Conservation (phyloP, 2,329 filamentous ascomycete species). For the Beauveria scarabaeidicola region DNA sequence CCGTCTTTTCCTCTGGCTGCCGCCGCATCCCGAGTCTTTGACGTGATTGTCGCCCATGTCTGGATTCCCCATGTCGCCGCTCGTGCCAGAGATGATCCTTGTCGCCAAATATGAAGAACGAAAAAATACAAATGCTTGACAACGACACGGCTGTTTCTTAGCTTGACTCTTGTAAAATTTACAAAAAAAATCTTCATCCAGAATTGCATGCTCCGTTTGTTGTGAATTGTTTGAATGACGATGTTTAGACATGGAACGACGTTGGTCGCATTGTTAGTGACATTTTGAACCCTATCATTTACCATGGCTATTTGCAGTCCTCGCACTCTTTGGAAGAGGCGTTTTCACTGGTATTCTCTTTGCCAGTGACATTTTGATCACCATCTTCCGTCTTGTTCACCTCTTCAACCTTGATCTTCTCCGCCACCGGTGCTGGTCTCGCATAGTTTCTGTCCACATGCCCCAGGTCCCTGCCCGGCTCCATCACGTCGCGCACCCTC, state of each 20-base stretch:
- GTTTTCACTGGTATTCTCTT: background rate
- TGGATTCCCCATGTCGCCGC: background rate
- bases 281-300: no score
- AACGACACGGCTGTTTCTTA: conserved; percentile 34
- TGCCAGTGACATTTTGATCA: background rate
- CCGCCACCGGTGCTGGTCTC: background rate
- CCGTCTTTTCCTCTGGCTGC: conserved; percentile 2
- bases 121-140: conserved; percentile 10
- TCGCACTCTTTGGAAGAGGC: conserved; percentile 11
- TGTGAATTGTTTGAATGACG: background rate
- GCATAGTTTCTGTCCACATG: conserved; percentile 60
- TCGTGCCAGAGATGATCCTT: background rate
- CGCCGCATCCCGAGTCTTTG: background rate
- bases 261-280: background rate
- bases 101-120: conserved; percentile 5
- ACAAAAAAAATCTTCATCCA: conserved; percentile 22
- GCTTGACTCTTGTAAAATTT: conserved; percentile 32
- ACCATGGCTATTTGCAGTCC: background rate
- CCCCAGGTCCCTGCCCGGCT: conserved; percentile 68
- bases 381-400: background rate
- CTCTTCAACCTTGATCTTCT: background rate
- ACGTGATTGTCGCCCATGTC: conserved; percentile 10
- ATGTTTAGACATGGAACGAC: no score
- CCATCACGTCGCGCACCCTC: conserved; percentile 70
- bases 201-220: background rate